Conservation (phyloP, 1,284 basidiomycete species). For the Xanthoconium separans region DNA sequence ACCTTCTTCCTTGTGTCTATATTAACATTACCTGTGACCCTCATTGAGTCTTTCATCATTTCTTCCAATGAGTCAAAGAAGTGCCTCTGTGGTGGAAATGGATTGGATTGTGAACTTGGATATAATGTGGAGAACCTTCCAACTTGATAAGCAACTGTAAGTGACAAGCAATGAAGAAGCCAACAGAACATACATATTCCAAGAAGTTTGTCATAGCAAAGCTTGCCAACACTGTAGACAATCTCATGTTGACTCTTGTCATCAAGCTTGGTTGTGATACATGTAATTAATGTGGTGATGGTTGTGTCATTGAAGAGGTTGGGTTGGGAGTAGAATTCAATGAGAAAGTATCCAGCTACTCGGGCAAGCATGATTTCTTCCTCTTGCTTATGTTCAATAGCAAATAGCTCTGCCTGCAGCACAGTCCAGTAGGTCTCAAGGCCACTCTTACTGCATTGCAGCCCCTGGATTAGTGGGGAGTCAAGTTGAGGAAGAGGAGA, state of each 20-base stretch:
- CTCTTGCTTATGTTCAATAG: too few relatives aligned
- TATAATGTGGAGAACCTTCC: background rate
- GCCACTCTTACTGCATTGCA: background rate
- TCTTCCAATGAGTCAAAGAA: background rate
- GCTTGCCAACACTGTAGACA: background rate
- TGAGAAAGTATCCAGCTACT: background rate
- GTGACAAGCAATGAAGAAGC: background rate
- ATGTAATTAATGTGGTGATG: background rate
- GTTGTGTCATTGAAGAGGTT: background rate
- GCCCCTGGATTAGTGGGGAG: background rate
- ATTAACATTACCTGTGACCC: too few relatives aligned
- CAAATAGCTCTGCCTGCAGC: too few relatives aligned
- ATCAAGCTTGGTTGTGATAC: background rate
- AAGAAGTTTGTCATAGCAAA: background rate
- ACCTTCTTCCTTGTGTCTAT: too few relatives aligned
- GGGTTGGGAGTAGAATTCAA: too few relatives aligned
- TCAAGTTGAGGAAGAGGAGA: background rate
- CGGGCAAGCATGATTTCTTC: background rate
- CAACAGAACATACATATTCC: background rate
- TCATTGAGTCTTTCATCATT: background rate
- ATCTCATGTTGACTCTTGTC: too few relatives aligned
- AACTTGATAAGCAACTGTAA: background rate
- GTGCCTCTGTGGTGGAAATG: background rate
- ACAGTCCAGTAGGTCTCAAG: too few relatives aligned
- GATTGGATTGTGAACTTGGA: background rate